Conservation (phyloP, 1,284 basidiomycete genomes). For the Pseudozyma hubeiensis region DNA sequence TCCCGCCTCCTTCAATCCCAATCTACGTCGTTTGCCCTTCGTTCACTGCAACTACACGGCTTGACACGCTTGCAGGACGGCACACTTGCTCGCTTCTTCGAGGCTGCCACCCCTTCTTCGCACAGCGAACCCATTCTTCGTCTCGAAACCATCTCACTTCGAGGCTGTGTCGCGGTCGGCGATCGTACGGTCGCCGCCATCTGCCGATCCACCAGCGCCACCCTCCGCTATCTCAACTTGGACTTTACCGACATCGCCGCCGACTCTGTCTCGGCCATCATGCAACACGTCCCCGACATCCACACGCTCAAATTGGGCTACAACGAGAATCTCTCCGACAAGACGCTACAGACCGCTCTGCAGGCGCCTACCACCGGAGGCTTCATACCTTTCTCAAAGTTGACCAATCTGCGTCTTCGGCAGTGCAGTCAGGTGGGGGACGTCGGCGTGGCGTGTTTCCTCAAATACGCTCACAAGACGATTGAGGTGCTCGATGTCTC, state of each 20-base stretch:
- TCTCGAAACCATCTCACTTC: conserved; percentile 31
- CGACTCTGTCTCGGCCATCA: conserved; percentile 20
- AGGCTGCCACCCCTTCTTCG: conserved; percentile 7
- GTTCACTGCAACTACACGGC: conserved; percentile 39
- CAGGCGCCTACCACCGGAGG: conserved; percentile 13
- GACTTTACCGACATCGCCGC: conserved; percentile 45
- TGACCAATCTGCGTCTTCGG: conserved; percentile 27
- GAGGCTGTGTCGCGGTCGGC: conserved; percentile 32
- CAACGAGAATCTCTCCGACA: conserved; percentile 35
- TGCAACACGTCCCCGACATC: conserved; percentile 13
- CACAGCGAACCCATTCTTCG: conserved; percentile 7
- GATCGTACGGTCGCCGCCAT: conserved; percentile 33
- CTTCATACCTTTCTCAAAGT: conserved; percentile 21
- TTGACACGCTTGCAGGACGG: conserved; percentile 37
- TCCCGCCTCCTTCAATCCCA: conserved; percentile 3
- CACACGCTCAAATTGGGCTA: conserved; percentile 38
- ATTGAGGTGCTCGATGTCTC: conserved; percentile 35
- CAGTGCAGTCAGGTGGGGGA: conserved; percentile 30
- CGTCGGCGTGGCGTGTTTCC: conserved; percentile 23
- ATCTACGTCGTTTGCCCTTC: conserved; percentile 27
- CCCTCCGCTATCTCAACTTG: conserved; percentile 39
- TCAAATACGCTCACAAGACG: conserved; percentile 20
- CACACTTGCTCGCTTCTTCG: conserved; percentile 32
- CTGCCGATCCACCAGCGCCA: conserved; percentile 23
- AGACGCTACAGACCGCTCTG: conserved; percentile 15